These are phyloP conservation scores for Rosa chinensis DNA, from an alignment of 306 rosid species.

Conservation along the genomic window DNA sequence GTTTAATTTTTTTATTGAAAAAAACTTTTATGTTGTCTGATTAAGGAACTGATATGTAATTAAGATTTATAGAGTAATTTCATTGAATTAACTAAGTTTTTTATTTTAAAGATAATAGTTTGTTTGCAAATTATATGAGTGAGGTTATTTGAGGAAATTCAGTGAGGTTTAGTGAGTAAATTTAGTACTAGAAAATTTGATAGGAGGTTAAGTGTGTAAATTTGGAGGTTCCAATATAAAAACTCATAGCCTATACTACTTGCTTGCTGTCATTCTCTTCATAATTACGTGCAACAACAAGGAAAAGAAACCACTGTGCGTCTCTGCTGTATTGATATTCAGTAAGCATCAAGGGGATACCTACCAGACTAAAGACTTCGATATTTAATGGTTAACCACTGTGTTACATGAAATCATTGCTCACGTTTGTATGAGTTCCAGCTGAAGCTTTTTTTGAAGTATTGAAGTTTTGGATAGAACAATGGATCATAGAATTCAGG, in stretches of 20 bases:
- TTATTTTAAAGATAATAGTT: too few species aligned
- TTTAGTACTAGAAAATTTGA: too few species aligned
- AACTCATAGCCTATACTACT: background rate
- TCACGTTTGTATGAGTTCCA: background rate
- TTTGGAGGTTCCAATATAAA: too few species aligned
- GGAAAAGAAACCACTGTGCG: background rate
- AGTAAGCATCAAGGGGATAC: background rate
- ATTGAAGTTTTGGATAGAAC: background rate
- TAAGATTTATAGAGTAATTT: too few species aligned
- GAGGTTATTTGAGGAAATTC: too few species aligned
- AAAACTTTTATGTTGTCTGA: too few species aligned
- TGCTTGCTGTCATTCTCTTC: background rate
- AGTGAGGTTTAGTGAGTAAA: too few species aligned
- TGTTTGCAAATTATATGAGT: too few species aligned
- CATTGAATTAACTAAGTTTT: too few species aligned
- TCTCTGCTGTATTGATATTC: background rate
- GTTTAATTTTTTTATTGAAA: too few species aligned
- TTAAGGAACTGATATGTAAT: too few species aligned
- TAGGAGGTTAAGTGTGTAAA: too few species aligned
- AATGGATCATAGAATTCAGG: constrained; percentile 21
- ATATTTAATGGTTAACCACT: background rate
- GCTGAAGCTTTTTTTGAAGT: constrained; percentile 3
- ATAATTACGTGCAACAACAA: background rate
- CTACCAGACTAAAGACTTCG: background rate
- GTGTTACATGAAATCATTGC: background rate